phyloP scores from a whole-genome alignment of 495 filamentous ascomycete genomes.

The Terfezia boudieri region DNA sequence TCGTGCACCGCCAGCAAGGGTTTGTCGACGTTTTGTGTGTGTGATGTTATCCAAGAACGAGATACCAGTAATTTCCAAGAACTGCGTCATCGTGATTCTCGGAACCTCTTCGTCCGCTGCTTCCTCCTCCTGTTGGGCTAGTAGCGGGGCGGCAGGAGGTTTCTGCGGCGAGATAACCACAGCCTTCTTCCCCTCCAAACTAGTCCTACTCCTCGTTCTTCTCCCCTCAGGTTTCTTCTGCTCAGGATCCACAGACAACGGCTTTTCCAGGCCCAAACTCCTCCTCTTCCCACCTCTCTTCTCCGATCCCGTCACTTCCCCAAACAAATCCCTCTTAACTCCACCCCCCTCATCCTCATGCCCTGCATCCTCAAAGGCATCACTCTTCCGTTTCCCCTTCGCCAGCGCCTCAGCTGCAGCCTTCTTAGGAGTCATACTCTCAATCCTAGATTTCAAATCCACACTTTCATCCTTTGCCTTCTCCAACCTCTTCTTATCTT shows the following conservation, averaged over 20 bases:
- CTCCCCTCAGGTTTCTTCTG: not conserved
- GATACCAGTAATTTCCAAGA: slow-evolving; percentile 84
- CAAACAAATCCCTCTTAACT: slow-evolving; percentile 9
- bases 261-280: not conserved
- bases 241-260: not conserved
- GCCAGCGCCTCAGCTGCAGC: slow-evolving; percentile 6
- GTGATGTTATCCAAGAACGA: slow-evolving; percentile 91
- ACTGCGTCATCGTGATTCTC: slow-evolving; percentile 71
- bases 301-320: not conserved
- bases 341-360: slow-evolving; percentile 3
- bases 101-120: slow-evolving; percentile 27
- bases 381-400: slow-evolving; percentile 12
- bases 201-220: not conserved
- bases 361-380: not conserved
- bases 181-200: not conserved
- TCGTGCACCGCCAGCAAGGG: slow-evolving; percentile 14
- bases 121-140: slow-evolving; percentile 9
- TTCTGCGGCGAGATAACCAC: not conserved
- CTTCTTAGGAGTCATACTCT: slow-evolving; percentile 13
- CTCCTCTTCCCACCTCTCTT: slow-evolving; percentile 2
- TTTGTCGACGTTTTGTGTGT: slow-evolving; percentile 71
- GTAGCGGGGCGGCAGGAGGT: not conserved
- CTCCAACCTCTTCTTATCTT: slow-evolving; percentile 32
- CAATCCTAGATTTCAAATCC: slow-evolving; percentile 13
- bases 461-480: slow-evolving; percentile 13